phyloP scores from a whole-genome alignment of 1,284 basidiomycete genomes.

The Athelia psychrophila region DNA sequence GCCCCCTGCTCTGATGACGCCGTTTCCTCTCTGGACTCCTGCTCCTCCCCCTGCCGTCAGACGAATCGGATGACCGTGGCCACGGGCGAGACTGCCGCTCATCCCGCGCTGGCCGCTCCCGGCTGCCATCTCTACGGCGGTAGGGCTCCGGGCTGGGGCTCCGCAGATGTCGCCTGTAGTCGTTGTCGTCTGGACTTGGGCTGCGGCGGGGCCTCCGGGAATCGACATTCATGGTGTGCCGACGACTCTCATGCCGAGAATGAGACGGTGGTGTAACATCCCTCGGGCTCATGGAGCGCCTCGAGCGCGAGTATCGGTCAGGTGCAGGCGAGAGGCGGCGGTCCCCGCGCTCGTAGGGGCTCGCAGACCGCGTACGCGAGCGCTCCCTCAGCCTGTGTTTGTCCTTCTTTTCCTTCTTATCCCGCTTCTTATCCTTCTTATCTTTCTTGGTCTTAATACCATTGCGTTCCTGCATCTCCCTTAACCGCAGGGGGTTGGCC shows the following conservation, averaged over 20 bases:
- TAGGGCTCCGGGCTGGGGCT: constrained; percentile 24
- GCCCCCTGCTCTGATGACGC: constrained; percentile 36
- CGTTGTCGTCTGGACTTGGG: too few relatives aligned
- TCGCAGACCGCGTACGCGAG: constrained; percentile 36
- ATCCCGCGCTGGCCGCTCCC: constrained; percentile 7
- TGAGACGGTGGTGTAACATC: constrained; percentile 35
- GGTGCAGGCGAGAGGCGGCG: constrained; percentile 33
- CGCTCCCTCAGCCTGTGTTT: constrained; percentile 39
- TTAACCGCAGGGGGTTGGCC: constrained; percentile 87
- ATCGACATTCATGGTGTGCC: constrained; percentile 8
- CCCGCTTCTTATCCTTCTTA: constrained; percentile 67
- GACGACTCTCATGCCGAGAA: constrained; percentile 17
- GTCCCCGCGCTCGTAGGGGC: constrained; percentile 25
- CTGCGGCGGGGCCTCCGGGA: background rate
- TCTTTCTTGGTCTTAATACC: constrained; percentile 77
- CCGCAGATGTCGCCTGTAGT: background rate
- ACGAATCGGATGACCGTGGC: constrained; percentile 44
- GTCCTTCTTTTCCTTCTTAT: constrained; percentile 60
- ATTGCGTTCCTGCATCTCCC: constrained; percentile 75
- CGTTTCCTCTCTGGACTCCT: constrained; percentile 36
- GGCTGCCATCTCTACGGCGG: constrained; percentile 21
- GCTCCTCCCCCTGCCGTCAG: constrained; percentile 36
- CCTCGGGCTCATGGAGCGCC: constrained; percentile 37
- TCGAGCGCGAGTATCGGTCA: constrained; percentile 29
- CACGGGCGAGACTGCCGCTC: constrained; percentile 25